Percentiles rank a stretch among this genome's conserved stretches.
Conservation (phyloP, 1,139 yeast species). For the Geotrichum macrosporum region DNA sequence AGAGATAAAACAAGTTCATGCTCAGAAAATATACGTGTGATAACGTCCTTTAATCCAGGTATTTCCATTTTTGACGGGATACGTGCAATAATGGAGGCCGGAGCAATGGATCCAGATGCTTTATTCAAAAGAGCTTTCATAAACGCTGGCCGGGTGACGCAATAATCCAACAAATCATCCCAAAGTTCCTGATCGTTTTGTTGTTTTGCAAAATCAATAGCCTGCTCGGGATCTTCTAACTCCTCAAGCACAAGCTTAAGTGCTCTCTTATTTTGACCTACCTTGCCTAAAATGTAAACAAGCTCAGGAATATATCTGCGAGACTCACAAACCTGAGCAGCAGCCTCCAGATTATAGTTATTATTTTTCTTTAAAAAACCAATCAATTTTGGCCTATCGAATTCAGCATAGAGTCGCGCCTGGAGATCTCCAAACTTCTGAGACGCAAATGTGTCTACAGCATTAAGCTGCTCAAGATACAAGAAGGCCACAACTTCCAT, state of each 20-base stretch:
- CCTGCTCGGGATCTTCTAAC: conserved; percentile 71
- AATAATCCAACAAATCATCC: conserved; percentile 67
- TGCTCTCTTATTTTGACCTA: conserved; percentile 78
- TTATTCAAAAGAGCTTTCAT: conserved; percentile 68
- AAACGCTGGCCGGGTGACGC: conserved; percentile 67
- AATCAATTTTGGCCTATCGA: conserved; percentile 50
- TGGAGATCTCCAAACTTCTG: conserved; percentile 61
- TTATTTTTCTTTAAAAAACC: conserved; percentile 51
- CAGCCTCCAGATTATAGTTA: conserved; percentile 65
- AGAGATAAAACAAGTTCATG: conserved; percentile 58
- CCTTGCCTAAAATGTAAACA: conserved; percentile 74
- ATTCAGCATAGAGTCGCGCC: conserved; percentile 60
- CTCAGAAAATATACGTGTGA: conserved; percentile 60
- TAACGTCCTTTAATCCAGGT: conserved; percentile 58
- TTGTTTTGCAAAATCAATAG: conserved; percentile 72
- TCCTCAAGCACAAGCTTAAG: conserved; percentile 70
- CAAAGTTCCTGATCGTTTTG: conserved; percentile 74
- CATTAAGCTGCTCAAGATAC: conserved; percentile 55
- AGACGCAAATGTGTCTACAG: conserved; percentile 52
- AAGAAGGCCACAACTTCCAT: conserved; percentile 50
- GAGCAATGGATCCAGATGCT: conserved; percentile 53
- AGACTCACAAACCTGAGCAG: conserved; percentile 59
- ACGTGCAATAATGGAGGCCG: conserved; percentile 59
- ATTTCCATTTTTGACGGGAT: conserved; percentile 62
- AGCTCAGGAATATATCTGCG: conserved; percentile 59